Conservation (phyloP, 2,329 filamentous ascomycete species). For the Apiospora phragmitis region DNA sequence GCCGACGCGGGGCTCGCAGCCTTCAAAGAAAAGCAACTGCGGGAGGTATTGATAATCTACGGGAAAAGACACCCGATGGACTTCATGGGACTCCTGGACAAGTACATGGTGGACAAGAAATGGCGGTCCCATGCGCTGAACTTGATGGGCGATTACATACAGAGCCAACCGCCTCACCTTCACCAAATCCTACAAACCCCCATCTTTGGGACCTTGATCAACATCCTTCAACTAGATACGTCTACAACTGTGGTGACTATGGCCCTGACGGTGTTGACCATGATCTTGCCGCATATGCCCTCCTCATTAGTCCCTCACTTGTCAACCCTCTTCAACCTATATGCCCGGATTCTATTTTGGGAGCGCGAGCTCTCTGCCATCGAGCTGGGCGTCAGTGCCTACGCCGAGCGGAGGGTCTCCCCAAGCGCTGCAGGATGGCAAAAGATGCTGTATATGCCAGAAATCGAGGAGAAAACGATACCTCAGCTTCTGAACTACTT, state of each 20-base stretch:
- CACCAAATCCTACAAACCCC: conserved; percentile 72
- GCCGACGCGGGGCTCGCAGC: conserved; percentile 39
- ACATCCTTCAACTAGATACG: conserved; percentile 74
- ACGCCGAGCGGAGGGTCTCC: conserved; percentile 33
- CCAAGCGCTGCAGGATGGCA: conserved; percentile 58
- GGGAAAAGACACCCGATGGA: conserved; percentile 74
- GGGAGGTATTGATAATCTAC: conserved; percentile 54
- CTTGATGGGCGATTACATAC: conserved; percentile 72
- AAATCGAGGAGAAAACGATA: conserved; percentile 61
- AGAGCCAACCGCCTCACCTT: conserved; percentile 76
- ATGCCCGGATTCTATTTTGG: conserved; percentile 79
- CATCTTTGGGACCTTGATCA: conserved; percentile 69
- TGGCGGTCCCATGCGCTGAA: conserved; percentile 65
- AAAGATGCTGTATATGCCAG: conserved; percentile 59
- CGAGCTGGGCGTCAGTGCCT: conserved; percentile 40
- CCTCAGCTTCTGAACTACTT: conserved; percentile 75
- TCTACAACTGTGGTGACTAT: conserved; percentile 76
- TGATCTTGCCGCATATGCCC: conserved; percentile 82
- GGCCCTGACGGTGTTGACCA: conserved; percentile 72
- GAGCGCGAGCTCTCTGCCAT: conserved; percentile 52
- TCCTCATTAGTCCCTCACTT: conserved; percentile 68
- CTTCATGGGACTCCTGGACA: conserved; percentile 66
- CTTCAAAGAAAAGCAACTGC: conserved; percentile 51
- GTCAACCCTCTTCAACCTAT: conserved; percentile 77
- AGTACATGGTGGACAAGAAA: conserved; percentile 63